Base-by-base conservation (phyloP, 768 basidiomycete genomes). In the Pilatotrama ljubarskyi region DNA sequence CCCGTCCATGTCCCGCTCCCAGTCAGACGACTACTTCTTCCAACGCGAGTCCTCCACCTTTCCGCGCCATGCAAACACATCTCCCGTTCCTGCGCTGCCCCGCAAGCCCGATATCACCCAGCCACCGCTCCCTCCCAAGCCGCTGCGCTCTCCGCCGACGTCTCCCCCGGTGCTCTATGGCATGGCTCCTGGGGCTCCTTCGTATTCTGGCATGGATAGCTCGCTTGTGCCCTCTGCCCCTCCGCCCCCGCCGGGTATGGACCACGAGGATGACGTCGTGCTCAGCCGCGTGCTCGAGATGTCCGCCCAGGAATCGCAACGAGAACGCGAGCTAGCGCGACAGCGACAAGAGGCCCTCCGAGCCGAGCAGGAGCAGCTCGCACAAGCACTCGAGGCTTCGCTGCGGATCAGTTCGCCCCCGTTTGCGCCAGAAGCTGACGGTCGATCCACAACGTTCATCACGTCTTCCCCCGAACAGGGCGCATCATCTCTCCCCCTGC, bases 351-450 rank as follows among this genome's bases (percentile, higher is more conserved):
- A 50, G 18, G 26, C 57, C 20, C 11, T 36, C 13, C 40, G 18
- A 6, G 69, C 69, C 58, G 88, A 91, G 68, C 87, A 90, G 58
- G 84, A 84, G 29, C 86, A 90, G 42, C 74, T 91, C 14, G 82
- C 82, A 20, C 78, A 77, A 61, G 90, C 88, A 0, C 64, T 92
- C 58, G 79, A 83, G 63, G 80, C 80, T 59, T 88, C 86, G 1
- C 61, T 78, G 65, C 50, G 35, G 15, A 38, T 62, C 22, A 37
- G 35, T 7, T 26, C 53, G 8, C 36, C 49, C 15, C 41, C n/a
- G 15, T 35, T 20, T 38, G 47, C 25, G 17, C 29, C 61, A 18
- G 57, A 43, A 7, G 36, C 40, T 44, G 55, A 61, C 38, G 42
- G 60, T 5, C 32, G 43, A 51, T 51, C 51, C n/a, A 40, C n/a